These are phyloP conservation scores for Solanum rostratum DNA, from an alignment of 257 asterid genomes.

Conservation along the genomic window DNA sequence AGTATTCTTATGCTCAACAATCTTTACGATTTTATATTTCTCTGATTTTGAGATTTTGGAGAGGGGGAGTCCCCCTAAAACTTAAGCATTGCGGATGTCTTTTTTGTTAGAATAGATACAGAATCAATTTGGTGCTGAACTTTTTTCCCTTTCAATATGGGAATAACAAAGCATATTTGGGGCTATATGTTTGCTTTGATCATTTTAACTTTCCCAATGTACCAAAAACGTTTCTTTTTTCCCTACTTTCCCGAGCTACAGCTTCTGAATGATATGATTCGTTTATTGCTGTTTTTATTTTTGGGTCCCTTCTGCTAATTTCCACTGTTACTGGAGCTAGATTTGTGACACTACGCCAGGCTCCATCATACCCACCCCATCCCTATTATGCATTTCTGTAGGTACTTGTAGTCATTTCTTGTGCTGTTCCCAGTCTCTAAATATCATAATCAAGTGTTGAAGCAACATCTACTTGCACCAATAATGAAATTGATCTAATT, in stretches of 20 bases:
- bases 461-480: neutral
- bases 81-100: neutral
- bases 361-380: neutral
- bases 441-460: neutral
- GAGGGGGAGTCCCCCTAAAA: slow-evolving; percentile 2
- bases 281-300: neutral
- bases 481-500: neutral
- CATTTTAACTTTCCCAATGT: neutral
- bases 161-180: slow-evolving; percentile 1
- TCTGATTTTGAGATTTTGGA: neutral
- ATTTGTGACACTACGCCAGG: neutral
- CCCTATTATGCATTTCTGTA: neutral
- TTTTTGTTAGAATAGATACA: slow-evolving; percentile 5
- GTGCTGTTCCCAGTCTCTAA: neutral
- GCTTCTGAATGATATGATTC: neutral
- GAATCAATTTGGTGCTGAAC: neutral
- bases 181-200: neutral
- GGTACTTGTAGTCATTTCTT: neutral
- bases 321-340: neutral
- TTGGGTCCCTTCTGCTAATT: neutral
- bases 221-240: neutral
- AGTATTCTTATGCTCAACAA: neutral
- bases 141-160: neutral
- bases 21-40: neutral
- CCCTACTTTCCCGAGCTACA: neutral